Conservation (phyloP, 495 filamentous ascomycete genomes). For the Bathelium albidoporum region DNA sequence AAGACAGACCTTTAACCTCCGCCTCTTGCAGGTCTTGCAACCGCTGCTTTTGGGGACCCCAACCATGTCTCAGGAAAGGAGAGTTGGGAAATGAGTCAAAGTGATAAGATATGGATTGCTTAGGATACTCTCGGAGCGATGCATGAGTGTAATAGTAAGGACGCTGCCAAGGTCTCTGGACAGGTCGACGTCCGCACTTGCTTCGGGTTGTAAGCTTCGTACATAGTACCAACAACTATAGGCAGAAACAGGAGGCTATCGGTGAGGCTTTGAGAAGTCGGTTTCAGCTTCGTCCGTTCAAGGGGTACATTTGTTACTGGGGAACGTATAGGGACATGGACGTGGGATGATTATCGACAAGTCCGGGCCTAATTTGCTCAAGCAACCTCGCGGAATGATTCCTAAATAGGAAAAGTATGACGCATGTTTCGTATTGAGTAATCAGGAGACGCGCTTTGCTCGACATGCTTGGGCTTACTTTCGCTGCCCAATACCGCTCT, state of each 20-base stretch:
- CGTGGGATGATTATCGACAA: neutral
- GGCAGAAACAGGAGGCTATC: neutral
- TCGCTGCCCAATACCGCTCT: neutral
- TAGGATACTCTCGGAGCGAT: neutral
- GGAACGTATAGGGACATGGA: neutral
- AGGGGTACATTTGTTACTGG: neutral
- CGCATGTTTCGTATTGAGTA: neutral
- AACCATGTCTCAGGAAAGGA: neutral
- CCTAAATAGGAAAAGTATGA: constrained; percentile 1
- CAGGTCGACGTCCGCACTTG: neutral
- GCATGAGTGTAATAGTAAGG: neutral
- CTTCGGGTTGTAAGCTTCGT: neutral
- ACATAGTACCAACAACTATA: neutral
- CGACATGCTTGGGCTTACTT: neutral
- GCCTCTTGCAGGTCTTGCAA: neutral
- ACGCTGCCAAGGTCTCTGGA: neutral
- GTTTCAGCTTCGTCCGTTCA: neutral
- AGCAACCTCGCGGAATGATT: constrained; percentile 1
- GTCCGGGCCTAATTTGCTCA: neutral
- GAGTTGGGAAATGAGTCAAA: neutral
- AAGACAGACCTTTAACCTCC: neutral
- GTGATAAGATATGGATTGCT: neutral
- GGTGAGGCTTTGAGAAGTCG: neutral
- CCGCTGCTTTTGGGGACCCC: neutral
- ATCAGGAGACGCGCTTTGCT: neutral